Conservation (phyloP, 2,329 filamentous ascomycete species). For the Ascochyta viciae-villosae region DNA sequence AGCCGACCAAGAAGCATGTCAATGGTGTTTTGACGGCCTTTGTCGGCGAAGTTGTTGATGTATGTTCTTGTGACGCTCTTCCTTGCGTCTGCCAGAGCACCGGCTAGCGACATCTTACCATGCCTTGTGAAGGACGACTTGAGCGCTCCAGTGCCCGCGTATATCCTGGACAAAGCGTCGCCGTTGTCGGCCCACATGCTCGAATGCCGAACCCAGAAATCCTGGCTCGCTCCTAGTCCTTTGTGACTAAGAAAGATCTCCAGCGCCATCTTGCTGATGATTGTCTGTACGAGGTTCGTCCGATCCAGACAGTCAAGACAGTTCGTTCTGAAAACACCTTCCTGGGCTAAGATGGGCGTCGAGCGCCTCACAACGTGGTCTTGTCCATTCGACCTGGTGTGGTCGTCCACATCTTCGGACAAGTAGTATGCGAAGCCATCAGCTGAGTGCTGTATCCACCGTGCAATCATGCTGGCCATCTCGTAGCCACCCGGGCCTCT, state of each 20-base stretch:
- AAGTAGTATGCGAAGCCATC: slow-evolving; percentile 94
- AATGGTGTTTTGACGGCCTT: slow-evolving; percentile 90
- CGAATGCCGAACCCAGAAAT: slow-evolving; percentile 92
- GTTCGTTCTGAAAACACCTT: slow-evolving; percentile 95
- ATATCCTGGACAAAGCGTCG: slow-evolving; percentile 91
- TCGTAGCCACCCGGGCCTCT: slow-evolving; percentile 87
- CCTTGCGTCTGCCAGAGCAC: slow-evolving; percentile 90
- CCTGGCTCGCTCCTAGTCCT: slow-evolving; percentile 71
- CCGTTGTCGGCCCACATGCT: slow-evolving; percentile 98
- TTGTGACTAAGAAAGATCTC: slow-evolving; percentile 82
- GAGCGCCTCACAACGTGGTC: slow-evolving; percentile 50
- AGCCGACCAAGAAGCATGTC: slow-evolving; percentile 88
- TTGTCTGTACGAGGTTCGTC: slow-evolving; percentile 94
- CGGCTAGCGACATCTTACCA: slow-evolving; percentile 94
- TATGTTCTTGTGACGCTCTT: slow-evolving; percentile 95
- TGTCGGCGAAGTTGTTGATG: slow-evolving; percentile 97
- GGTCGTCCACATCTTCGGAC: slow-evolving; percentile 72
- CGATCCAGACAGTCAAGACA: slow-evolving; percentile 95
- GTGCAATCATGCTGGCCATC: slow-evolving; percentile 82
- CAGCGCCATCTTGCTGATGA: slow-evolving; percentile 92
- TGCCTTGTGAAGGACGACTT: slow-evolving; percentile 94
- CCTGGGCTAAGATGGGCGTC: slow-evolving; percentile 83
- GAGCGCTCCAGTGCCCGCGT: slow-evolving; percentile 92
- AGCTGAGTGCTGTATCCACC: slow-evolving; percentile 78
- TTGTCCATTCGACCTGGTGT: slow-evolving; percentile 51